phyloP scores from a whole-genome alignment of 345 rosid genomes.

The Nasturtium officinale region DNA sequence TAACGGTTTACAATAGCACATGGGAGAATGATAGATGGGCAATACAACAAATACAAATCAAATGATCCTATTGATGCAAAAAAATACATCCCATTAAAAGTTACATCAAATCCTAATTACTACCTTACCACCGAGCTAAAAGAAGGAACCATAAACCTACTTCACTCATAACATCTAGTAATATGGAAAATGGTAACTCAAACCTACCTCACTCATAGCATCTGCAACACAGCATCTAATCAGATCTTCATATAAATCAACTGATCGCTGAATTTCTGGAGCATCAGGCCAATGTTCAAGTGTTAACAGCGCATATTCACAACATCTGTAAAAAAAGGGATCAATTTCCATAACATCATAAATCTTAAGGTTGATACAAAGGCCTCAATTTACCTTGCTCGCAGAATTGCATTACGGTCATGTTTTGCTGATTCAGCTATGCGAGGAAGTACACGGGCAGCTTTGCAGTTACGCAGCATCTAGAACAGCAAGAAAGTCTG shows the following conservation, averaged over 20 bases:
- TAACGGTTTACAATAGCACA: constrained; percentile 20
- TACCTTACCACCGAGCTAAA: constrained; percentile 24
- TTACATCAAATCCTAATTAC: constrained; percentile 20
- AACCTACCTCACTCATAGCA: constrained; percentile 97
- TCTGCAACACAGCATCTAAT: constrained; percentile 92
- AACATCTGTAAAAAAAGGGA: constrained; percentile 61
- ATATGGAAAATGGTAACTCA: constrained; percentile 35
- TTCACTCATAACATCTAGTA: constrained; percentile 82
- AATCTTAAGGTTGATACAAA: constrained; percentile 19
- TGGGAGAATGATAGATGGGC: constrained; percentile 9
- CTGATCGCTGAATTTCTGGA: constrained; percentile 90
- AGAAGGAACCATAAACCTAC: constrained; percentile 43
- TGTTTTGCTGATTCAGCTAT: constrained; percentile 89
- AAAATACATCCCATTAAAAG: constrained; percentile 14
- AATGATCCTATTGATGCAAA: constrained; percentile 21
- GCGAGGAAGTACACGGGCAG: constrained; percentile 88
- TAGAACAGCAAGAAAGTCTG: constrained; percentile 48
- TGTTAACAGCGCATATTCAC: constrained; percentile 93
- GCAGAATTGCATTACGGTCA: constrained; percentile 85
- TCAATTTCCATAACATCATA: constrained; percentile 26
- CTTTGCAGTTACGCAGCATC: constrained; percentile 98
- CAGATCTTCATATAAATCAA: constrained; percentile 86
- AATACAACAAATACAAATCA: constrained; percentile 21
- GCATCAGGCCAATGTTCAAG: constrained; percentile 99
- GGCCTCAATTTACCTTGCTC: constrained; percentile 68